Evolutionary conservation across 1,139 yeast species (phyloP).

Genomic region (Sugiyamaella castrensis): DNA sequence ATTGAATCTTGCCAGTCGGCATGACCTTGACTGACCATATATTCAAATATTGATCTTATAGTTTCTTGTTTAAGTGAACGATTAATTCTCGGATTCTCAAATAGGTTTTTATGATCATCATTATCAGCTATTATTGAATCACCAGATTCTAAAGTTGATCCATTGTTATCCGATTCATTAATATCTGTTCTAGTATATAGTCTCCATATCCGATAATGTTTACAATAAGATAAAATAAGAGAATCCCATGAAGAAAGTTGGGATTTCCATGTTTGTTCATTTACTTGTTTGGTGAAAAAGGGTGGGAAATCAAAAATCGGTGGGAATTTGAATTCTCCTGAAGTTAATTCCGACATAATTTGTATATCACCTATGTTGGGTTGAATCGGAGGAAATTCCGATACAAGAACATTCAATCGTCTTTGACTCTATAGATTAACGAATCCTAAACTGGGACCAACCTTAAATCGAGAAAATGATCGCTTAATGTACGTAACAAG

Average conservation of each 20-base stretch:
- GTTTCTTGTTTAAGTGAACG: conserved; percentile 57
- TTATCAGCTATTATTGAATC: conserved; percentile 1
- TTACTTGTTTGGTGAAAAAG: conserved; percentile 84
- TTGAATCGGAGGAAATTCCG: too few relatives aligned
- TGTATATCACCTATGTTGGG: neutral
- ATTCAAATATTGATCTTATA: conserved; percentile 52
- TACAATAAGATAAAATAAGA: conserved; percentile 57
- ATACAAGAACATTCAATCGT: too few relatives aligned
- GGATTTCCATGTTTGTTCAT: conserved; percentile 69
- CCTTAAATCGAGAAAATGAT: too few relatives aligned
- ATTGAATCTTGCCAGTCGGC: conserved; percentile 46
- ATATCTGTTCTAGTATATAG: conserved; percentile 37
- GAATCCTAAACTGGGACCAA: too few relatives aligned
- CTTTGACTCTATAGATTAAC: too few relatives aligned
- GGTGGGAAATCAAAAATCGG: conserved; percentile 87
- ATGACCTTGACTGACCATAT: conserved; percentile 53
- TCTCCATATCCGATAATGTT: conserved; percentile 52
- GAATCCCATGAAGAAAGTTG: conserved; percentile 63
- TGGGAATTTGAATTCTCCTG: conserved; percentile 47
- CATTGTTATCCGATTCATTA: conserved; percentile 11
- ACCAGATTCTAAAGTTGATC: neutral
- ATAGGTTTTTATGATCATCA: conserved; percentile 36
- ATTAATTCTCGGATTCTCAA: conserved; percentile 50
- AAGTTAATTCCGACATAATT: neutral
- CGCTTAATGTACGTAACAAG: too few relatives aligned